Conservation (phyloP, 1,284 basidiomycete species). For the Leccinum discolor region DNA sequence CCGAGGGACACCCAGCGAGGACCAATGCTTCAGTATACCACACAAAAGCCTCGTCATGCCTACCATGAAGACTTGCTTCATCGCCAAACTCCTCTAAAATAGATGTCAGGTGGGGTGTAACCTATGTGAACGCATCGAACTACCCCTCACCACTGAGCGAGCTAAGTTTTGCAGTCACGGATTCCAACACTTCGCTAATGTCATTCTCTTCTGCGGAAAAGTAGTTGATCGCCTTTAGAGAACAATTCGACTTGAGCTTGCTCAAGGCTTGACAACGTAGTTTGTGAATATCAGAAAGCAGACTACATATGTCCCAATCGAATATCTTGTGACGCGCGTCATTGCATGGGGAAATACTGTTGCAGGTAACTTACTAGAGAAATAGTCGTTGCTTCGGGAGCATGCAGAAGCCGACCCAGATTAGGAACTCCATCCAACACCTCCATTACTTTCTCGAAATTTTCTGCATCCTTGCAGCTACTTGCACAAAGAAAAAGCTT, state of each 20-base stretch:
- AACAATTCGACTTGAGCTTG: background rate
- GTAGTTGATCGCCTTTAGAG: background rate
- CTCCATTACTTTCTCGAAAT: background rate
- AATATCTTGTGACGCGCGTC: constrained; percentile 9
- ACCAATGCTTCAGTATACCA: background rate
- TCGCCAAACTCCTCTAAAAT: no score
- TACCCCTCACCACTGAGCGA: no score
- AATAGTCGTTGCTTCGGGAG: background rate
- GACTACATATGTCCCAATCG: constrained; percentile 2
- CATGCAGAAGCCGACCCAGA: constrained; percentile 7
- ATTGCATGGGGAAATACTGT: background rate
- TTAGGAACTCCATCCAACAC: background rate
- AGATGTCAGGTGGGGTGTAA: no score
- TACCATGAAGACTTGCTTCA: no score
- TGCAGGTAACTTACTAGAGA: background rate
- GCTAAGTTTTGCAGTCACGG: no score
- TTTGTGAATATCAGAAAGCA: constrained; percentile 8
- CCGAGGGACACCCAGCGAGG: background rate
- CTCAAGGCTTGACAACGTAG: constrained; percentile 5
- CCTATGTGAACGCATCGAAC: no score
- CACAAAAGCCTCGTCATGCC: no score
- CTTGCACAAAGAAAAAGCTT: background rate
- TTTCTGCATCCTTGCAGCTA: background rate
- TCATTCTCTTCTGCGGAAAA: background rate
- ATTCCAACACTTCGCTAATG: no score